phyloP scores from a whole-genome alignment of 192 early-diverging fungal species.

The Spinellus fusiger region DNA sequence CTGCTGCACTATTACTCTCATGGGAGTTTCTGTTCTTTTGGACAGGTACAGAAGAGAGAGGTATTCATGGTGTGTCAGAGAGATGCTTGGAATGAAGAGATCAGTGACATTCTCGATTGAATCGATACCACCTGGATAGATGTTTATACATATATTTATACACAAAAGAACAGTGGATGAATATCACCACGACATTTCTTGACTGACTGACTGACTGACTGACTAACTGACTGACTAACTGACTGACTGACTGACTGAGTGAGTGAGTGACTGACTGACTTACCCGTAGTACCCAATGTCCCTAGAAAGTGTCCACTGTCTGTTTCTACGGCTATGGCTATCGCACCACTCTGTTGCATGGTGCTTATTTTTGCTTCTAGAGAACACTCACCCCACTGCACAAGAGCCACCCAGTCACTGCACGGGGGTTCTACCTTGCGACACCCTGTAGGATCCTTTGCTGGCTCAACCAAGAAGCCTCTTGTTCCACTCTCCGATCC shows the following conservation, averaged over 20 bases:
- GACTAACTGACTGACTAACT: too few species aligned
- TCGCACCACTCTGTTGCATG: conserved; percentile 83
- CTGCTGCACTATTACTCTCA: conserved; percentile 20
- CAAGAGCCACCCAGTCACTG: conserved; percentile 71
- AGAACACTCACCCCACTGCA: conserved; percentile 82
- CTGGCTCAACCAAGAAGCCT: conserved; percentile 54
- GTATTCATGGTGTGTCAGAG: conserved; percentile 70
- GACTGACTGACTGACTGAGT: too few species aligned
- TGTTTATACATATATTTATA: too few species aligned
- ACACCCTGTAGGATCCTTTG: conserved; percentile 54
- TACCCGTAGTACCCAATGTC: too few species aligned
- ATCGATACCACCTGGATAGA: too few species aligned
- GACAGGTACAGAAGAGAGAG: conserved; percentile 45
- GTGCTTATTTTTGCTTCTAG: conserved; percentile 88
- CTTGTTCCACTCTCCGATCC: conserved; percentile 63
- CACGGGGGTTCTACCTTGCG: conserved; percentile 22
- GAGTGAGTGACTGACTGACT: too few species aligned
- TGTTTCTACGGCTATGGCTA: conserved; percentile 77
- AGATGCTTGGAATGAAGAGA: conserved; percentile 84
- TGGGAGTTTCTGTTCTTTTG: conserved; percentile 20
- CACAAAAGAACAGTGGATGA: too few species aligned
- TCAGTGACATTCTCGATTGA: too few species aligned
- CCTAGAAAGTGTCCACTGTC: too few species aligned
- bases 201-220: too few species aligned
- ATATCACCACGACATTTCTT: too few species aligned